These are phyloP conservation scores for Pyropia haitanensis DNA, from an alignment of 23 red algal genomes.

Conservation along the genomic window DNA sequence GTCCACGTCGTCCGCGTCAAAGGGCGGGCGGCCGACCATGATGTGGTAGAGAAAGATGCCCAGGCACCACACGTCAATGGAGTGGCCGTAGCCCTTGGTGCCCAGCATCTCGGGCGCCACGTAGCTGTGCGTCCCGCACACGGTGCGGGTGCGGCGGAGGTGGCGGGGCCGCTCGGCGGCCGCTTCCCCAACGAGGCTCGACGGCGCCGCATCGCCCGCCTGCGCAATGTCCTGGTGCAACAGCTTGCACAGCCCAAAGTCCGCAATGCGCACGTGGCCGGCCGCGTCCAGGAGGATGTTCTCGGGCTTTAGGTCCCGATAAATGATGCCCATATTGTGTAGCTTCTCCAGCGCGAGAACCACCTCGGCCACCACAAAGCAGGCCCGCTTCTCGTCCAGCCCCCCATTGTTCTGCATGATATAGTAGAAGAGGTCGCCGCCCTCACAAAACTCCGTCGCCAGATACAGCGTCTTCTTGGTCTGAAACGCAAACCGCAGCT, in stretches of 20 bases:
- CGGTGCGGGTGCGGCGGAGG: slow-evolving; percentile 38
- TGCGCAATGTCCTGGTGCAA: slow-evolving; percentile 4
- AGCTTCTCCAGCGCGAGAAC: slow-evolving; percentile 66
- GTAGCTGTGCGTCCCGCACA: slow-evolving; percentile 78
- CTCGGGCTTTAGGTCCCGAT: slow-evolving; percentile 88
- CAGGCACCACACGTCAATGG: slow-evolving; percentile 74
- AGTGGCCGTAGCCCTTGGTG: slow-evolving; percentile 62
- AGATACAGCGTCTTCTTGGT: slow-evolving; percentile 67
- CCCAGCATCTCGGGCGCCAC: slow-evolving; percentile 77
- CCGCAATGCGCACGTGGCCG: slow-evolving; percentile 72
- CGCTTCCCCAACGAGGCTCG: neutral
- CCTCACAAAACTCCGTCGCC: slow-evolving; percentile 88
- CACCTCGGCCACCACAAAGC: slow-evolving; percentile 74
- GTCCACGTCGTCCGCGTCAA: slow-evolving; percentile 21
- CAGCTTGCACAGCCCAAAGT: slow-evolving; percentile 74
- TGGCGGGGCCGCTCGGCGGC: neutral
- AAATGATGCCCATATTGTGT: slow-evolving; percentile 77
- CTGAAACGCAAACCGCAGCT: slow-evolving; percentile 85
- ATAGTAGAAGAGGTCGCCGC: slow-evolving; percentile 81
- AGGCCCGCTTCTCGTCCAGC: slow-evolving; percentile 47
- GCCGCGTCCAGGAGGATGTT: slow-evolving; percentile 60
- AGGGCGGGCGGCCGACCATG: slow-evolving; percentile 28
- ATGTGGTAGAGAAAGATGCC: slow-evolving; percentile 80
- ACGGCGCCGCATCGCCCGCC: neutral
- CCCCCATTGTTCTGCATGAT: slow-evolving; percentile 25